Evolutionary conservation across 2,329 filamentous ascomycete genomes (phyloP).

Genomic region (Penicillium sp.): DNA sequence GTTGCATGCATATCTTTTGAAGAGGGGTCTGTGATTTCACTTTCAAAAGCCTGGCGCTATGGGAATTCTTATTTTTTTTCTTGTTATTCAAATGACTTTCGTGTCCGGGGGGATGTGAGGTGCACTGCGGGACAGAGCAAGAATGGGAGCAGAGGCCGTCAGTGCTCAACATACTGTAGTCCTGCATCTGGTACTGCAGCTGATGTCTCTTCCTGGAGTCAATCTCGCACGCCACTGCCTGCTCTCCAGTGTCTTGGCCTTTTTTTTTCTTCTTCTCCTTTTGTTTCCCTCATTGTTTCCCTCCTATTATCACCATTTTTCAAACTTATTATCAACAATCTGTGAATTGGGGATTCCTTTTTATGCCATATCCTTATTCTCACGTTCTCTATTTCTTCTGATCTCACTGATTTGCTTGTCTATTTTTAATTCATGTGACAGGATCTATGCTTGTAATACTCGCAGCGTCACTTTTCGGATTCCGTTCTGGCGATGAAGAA

Average conservation of each 20-base stretch:
- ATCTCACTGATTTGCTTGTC: background rate
- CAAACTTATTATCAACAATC: background rate
- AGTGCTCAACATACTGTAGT: background rate
- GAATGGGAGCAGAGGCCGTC: constrained; percentile 3
- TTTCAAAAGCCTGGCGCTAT: constrained; percentile 39
- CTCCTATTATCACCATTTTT: constrained; percentile 12
- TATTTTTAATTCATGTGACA: background rate
- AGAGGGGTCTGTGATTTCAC: constrained; percentile 17
- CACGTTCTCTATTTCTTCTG: background rate
- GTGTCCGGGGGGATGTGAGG: background rate
- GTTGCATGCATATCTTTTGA: constrained; percentile 18
- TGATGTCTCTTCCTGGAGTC: background rate
- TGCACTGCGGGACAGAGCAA: constrained; percentile 26
- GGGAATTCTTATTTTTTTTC: constrained; percentile 22
- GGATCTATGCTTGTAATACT: background rate
- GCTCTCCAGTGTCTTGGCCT: constrained; percentile 1
- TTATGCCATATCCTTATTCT: background rate
- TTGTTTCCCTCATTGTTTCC: no score
- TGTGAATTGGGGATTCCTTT: background rate
- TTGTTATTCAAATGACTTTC: background rate
- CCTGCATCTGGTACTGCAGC: background rate
- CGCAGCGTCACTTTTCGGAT: background rate
- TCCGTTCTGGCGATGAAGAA: background rate
- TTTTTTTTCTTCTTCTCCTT: constrained; percentile 8
- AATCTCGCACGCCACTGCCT: background rate